Evolutionary conservation across 1,284 basidiomycete species (phyloP).

Genomic region (Puccinia hordei): DNA sequence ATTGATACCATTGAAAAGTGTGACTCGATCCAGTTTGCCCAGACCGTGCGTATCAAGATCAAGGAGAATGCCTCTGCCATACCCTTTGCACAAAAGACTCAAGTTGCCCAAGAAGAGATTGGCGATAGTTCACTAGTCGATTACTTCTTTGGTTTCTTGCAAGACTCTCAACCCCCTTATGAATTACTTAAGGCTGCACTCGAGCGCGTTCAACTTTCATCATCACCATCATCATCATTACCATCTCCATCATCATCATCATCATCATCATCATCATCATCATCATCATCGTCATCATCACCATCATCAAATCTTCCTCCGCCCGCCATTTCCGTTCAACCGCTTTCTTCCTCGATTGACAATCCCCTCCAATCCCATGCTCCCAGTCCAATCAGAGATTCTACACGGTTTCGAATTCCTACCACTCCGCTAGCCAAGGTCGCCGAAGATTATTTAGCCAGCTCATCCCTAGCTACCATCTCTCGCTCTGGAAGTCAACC

Average conservation of each 20-base stretch:
- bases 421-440: background rate
- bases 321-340: background rate
- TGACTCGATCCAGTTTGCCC: slow-evolving; percentile 85
- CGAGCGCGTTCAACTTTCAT: slow-evolving; percentile 3
- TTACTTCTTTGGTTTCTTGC: slow-evolving; percentile 91
- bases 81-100: background rate
- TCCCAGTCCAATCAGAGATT: slow-evolving; percentile 19
- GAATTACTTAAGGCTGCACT: slow-evolving; percentile 46
- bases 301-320: slow-evolving; percentile 2
- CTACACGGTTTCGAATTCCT: slow-evolving; percentile 5
- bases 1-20: slow-evolving; percentile 86
- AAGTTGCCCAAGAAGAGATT: slow-evolving; percentile 63
- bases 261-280: too few relatives aligned
- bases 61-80: background rate
- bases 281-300: too few relatives aligned
- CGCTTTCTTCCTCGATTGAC: background rate
- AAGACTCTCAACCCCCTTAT: slow-evolving; percentile 62
- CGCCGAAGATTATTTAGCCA: background rate
- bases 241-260: too few relatives aligned
- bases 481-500: slow-evolving; percentile 2
- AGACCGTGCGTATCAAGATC: slow-evolving; percentile 82
- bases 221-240: background rate
- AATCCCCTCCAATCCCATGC: background rate
- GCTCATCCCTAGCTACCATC: background rate
- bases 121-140: slow-evolving; percentile 65